These are phyloP conservation scores for Pichia rugopelliculosa DNA, from an alignment of 805 yeast species.

Conservation along the genomic window DNA sequence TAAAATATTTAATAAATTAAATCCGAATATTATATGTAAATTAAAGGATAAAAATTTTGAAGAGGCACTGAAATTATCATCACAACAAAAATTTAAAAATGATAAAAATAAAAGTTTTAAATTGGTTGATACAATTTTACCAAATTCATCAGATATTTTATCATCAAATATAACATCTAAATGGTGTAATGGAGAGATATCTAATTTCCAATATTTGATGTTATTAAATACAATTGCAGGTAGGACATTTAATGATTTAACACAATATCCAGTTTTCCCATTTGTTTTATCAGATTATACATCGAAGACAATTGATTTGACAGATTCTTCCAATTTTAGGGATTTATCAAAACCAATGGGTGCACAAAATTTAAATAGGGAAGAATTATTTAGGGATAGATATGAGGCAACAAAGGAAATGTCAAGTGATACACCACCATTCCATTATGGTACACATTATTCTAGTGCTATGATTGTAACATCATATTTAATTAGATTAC, in stretches of 20 bases:
- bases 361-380: conserved; percentile 61
- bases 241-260: conserved; percentile 78
- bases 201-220: conserved; percentile 78
- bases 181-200: conserved; percentile 74
- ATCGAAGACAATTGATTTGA: conserved; percentile 61
- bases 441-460: conserved; percentile 90
- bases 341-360: conserved; percentile 90
- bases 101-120: not conserved
- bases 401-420: conserved; percentile 63
- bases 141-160: conserved; percentile 13
- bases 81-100: conserved; percentile 20
- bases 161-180: conserved; percentile 47
- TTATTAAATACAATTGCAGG: conserved; percentile 80
- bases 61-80: conserved; percentile 45
- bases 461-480: conserved; percentile 92
- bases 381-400: conserved; percentile 57
- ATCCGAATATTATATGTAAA: conserved; percentile 40
- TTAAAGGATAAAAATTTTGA: conserved; percentile 49
- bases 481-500: conserved; percentile 65
- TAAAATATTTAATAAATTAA: conserved; percentile 41
- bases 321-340: conserved; percentile 54
- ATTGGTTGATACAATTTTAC: conserved; percentile 10
- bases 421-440: conserved; percentile 51
- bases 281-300: conserved; percentile 84
- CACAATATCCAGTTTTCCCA: conserved; percentile 89